A percentile compares a stretch with the other conserved stretches of the same genome.
Conservation (phyloP, 164 flowering plant genomes). For the Hamamelis virginiana region DNA sequence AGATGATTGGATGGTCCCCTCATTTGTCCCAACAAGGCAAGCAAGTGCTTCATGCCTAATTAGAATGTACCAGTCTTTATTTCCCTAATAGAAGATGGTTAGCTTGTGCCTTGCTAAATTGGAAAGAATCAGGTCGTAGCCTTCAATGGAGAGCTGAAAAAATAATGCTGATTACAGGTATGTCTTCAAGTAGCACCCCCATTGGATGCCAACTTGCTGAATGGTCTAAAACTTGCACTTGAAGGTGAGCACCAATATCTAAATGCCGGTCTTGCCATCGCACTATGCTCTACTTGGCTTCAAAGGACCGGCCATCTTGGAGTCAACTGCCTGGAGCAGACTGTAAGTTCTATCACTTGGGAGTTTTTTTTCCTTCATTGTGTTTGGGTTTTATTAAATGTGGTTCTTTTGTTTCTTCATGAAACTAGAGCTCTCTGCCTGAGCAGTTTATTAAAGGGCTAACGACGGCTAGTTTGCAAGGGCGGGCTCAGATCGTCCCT, state of each 20-base stretch:
- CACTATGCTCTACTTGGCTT: slow-evolving; percentile 75
- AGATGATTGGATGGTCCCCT: no score
- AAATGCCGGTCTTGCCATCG: slow-evolving; percentile 93
- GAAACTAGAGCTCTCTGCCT: slow-evolving; percentile 63
- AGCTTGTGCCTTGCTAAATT: neutral
- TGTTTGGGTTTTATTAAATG: neutral
- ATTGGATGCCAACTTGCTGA: slow-evolving; percentile 59
- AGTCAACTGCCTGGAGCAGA: slow-evolving; percentile 37
- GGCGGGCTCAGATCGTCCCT: slow-evolving; percentile 75
- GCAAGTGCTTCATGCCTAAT: neutral
- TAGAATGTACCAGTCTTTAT: neutral
- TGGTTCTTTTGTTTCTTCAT: slow-evolving; percentile 5
- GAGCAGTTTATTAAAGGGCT: slow-evolving; percentile 80
- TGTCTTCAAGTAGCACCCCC: slow-evolving; percentile 69
- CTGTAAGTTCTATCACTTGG: slow-evolving; percentile 44
- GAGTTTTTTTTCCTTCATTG: neutral
- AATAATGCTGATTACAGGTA: slow-evolving; percentile 48
- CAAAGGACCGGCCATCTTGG: slow-evolving; percentile 69
- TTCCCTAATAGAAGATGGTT: neutral
- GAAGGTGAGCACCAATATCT: slow-evolving; percentile 84
- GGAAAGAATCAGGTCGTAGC: slow-evolving; percentile 5
- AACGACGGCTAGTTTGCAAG: slow-evolving; percentile 60
- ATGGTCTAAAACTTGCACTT: slow-evolving; percentile 77
- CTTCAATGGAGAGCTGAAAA: slow-evolving; percentile 2
- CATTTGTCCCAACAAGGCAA: neutral